These are phyloP conservation scores for Leucocoprinus sp. DNA, from an alignment of 768 basidiomycete genomes.

Conservation along the genomic window DNA sequence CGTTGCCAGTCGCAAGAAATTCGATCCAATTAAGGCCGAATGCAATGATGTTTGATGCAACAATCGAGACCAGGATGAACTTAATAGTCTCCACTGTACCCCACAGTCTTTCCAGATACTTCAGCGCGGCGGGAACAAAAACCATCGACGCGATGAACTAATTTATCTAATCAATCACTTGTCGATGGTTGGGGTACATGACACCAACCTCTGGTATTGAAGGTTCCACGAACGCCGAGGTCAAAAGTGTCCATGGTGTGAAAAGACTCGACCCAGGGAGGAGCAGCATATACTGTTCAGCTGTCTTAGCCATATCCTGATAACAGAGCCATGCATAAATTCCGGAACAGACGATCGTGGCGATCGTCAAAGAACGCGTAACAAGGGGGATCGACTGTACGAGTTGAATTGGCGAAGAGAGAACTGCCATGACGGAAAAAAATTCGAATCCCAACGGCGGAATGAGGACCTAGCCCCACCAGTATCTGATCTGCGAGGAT, in stretches of 20 bases:
- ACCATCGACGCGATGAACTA: constrained; percentile 75
- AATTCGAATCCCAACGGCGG: constrained; percentile 9
- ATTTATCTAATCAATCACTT: too few relatives aligned
- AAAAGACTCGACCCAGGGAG: constrained; percentile 76
- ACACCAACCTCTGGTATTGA: constrained; percentile 71
- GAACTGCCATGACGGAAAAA: constrained; percentile 53
- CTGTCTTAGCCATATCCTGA: constrained; percentile 31
- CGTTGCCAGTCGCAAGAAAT: constrained; percentile 56
- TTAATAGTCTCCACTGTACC: constrained; percentile 78
- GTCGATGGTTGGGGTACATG: constrained; percentile 1
- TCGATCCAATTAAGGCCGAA: constrained; percentile 88
- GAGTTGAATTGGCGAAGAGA: constrained; percentile 63
- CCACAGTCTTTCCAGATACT: constrained; percentile 94
- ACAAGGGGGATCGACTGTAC: constrained; percentile 70
- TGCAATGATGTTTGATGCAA: constrained; percentile 81
- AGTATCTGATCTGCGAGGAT: too few relatives aligned
- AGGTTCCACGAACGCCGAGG: constrained; percentile 80
- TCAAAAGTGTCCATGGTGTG: constrained; percentile 92
- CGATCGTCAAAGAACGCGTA: constrained; percentile 62
- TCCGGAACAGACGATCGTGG: constrained; percentile 49
- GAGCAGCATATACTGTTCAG: constrained; percentile 63
- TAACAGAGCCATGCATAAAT: constrained; percentile 61
- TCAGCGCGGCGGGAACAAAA: constrained; percentile 72
- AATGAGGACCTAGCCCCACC: too few relatives aligned
- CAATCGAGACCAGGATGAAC: constrained; percentile 75